Evolutionary conservation across 768 basidiomycete species (phyloP), one percentile per base, ranked within the genome.

Genomic region (Trametes gibbosa): DNA sequence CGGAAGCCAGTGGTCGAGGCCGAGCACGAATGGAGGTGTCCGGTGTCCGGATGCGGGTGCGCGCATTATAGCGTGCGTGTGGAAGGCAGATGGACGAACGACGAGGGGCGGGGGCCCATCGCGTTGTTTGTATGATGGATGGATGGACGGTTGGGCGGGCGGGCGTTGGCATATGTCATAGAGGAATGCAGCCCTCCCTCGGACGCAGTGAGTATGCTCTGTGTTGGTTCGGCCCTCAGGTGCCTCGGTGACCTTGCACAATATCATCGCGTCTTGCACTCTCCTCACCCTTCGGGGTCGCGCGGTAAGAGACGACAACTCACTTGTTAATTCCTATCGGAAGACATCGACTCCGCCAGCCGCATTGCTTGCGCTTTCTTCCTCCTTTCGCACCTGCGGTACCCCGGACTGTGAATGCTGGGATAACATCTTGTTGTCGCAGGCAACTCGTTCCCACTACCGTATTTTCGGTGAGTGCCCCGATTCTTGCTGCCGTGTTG

Each of bases 1-100:
- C 62, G 58, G 32, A 61, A 59, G 48, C 73, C 61, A 63, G 72
- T 58, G 62, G 78, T 67, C 19, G 80, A 85, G 65, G 83, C 73
- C 29, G 75, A 76, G 65, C 76, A 80, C 64, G 76, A 81, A 65
- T 91, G 86, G 86, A 63, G 45, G 16, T 91, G 89, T 66, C 89
- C 89, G 0, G 85, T 90, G 1, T 63, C 75, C 2, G 77, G 77
- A 1, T 91, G 89, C 66, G 79, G 73, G 10, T 70, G 69, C 14
- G 63, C 74, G 35, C 87, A 89, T 69, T 72, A 74, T 12, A 89
- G 86, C 62, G 77, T 86, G 34, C 77, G 80, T 59, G 65, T 86
- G 12, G 78, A 77, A 41, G 86, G 84, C 2, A 75, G 73, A 56
- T 91, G 88, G 87, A 75, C 72, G 37, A 81, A 79, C 66, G 85